Conservation (phyloP, 768 basidiomycete genomes). For the Suillus luteus region DNA sequence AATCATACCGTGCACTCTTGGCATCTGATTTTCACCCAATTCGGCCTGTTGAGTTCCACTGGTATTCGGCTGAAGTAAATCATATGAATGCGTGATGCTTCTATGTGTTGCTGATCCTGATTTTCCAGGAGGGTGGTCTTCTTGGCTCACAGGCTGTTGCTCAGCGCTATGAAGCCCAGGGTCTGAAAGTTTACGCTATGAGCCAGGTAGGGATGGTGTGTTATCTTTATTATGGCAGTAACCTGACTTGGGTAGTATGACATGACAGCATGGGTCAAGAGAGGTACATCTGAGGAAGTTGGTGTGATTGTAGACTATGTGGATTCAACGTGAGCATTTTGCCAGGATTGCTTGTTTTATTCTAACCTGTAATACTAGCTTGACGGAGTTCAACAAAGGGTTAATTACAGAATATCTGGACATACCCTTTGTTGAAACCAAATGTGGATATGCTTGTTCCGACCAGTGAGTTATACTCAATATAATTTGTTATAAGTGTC, state of each 20-base stretch:
- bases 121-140: conserved; percentile 67
- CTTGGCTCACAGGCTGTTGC: conserved; percentile 92
- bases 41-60: conserved; percentile 50
- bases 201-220: conserved; percentile 28
- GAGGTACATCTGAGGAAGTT: conserved; percentile 74
- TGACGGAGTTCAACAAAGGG: conserved; percentile 79
- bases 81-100: neutral
- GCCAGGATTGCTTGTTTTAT: conserved; percentile 30
- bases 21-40: conserved; percentile 43
- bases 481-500: conserved; percentile 20
- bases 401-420: conserved; percentile 75
- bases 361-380: conserved; percentile 41
- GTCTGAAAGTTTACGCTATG: conserved; percentile 29
- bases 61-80: conserved; percentile 47
- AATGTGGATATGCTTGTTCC: conserved; percentile 93
- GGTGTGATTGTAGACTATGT: conserved; percentile 86
- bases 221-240: neutral
- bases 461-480: conserved; percentile 66
- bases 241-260: conserved; percentile 60
- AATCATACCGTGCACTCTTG: conserved; percentile 44
- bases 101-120: conserved; percentile 7
- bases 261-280: conserved; percentile 95
- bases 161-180: conserved; percentile 56
- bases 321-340: conserved; percentile 52
- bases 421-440: conserved; percentile 81